Base-by-base conservation (phyloP, 2,329 filamentous ascomycete species). In the Hymenoscyphus fructigenus region DNA sequence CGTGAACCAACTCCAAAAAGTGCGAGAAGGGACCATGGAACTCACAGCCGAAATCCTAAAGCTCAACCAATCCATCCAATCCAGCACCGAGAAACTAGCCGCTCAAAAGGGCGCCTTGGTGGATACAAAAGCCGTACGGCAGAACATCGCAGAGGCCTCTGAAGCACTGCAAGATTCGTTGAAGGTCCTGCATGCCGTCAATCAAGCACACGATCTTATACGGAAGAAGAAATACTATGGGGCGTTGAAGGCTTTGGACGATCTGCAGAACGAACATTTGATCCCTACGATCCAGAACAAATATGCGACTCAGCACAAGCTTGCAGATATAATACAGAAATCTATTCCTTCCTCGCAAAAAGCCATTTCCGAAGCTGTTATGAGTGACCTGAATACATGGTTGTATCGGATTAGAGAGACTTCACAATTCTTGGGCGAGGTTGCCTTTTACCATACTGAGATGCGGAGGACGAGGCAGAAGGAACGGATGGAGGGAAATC, bases 381-480 rank as follows among this genome's bases (percentile, higher is more conserved):
- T 98, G 92, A 91, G 87, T 1, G 95, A 99, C 78, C 80, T 99
- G 63, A 98, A 98, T 75, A 97, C 93, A 0, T 99, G 95, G 95
- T 83, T 99, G 10, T 99, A 91, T 74, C 89, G 92, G 26, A 96
- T 99, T 68, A 88, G 95, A 72, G 95, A 99, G 77, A 96, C 93
- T 20, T 97, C 95, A 1, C 94, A 97, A 71, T 97, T 97, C 68
- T 80, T 99, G 7, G 95, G 95, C 4, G 95, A 99, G 76, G 92
- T 99, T 6, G 93, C 95, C 3, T 96, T 99, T 75, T 98, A 96
- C 74, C 93, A 98, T 74, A 99, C 95, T 0, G 91, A 97, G 72
- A 86, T 96, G 75, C 88, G 95, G 56, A 86, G 94, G 68, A 86
- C 88, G 28, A 86, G 94, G 60, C 92, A 96, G 74, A 91, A 93